Evolutionary conservation across 2,329 filamentous ascomycete species (phyloP), one percentile per base, ranked within the genome.

Genomic region (Cladophialophora yegresii): DNA sequence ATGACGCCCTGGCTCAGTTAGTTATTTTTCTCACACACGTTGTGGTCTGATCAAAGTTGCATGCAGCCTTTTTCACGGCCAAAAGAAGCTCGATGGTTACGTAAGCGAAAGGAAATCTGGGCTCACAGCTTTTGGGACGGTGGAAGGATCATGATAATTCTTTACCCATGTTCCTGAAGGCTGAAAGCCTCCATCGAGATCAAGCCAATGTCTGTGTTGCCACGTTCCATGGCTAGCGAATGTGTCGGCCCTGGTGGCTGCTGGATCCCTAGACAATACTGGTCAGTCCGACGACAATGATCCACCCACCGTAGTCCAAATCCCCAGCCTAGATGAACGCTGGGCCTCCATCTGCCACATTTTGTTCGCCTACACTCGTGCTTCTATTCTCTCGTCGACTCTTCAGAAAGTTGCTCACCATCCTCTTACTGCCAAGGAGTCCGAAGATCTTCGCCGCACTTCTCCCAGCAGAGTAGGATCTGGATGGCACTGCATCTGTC

Each of bases 321-420:
- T 26, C 22, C 26, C 20, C 30, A 6, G 28, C 23, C 53, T 57
- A 68, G 33, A 68, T 53, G 40, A 66, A 68, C 28, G 61, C 63
- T 12, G 54, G 63, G 54, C 66, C 61, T 45, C 51, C 61, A 8
- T 47, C 61, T 9, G 16, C 45, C 43, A 56, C 30, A 55, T 32
- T 64, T 26, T 57, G 58, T 22, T 49, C 65, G 45, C 62, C 56
- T 49, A 50, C 61, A 55, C 58, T 64, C 12, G 33, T 50, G 50
- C 51, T 62, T 43, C 54, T 60, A 20, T 62, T 55, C 16, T 13
- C 56, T 43, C 58, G 56, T 20, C 66, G 66, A 32, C 68, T 72
- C 57, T 64, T 70, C 57, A 71, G 60, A 54, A 72, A 71, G 53
- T 69, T 71, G 62, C 70, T 72, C 22, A 72, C 70, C 68, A 72